Percentiles rank a stretch among this genome's conserved stretches.
phyloP scores from a whole-genome alignment of 1,139 yeast species.

The Hansenula anomala region DNA sequence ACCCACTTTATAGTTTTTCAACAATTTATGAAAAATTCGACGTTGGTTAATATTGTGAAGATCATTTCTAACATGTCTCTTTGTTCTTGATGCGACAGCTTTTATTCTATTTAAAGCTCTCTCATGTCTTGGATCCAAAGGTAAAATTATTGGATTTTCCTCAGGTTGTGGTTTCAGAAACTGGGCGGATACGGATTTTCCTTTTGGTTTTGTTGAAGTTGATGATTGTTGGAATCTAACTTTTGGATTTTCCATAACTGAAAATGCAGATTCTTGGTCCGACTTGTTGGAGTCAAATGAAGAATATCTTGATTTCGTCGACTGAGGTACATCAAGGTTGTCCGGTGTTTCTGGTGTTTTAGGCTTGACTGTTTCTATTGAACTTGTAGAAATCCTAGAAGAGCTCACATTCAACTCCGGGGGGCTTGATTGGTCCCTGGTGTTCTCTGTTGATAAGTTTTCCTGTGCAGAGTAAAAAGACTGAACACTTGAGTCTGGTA shows the following conservation, averaged over 20 bases:
- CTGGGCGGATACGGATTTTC: neutral
- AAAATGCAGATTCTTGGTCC: neutral
- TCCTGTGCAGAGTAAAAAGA: no score
- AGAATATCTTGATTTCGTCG: no score
- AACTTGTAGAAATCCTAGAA: no score
- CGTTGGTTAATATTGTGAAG: slow-evolving; percentile 5
- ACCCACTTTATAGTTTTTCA: slow-evolving; percentile 34
- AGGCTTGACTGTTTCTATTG: no score
- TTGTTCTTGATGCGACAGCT: slow-evolving; percentile 10
- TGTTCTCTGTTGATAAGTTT: no score
- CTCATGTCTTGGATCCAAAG: slow-evolving; percentile 6
- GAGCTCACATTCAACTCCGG: no score
- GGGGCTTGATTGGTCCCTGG: no score
- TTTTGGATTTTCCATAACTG: neutral
- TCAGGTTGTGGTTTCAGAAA: slow-evolving; percentile 13
- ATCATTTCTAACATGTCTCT: slow-evolving; percentile 7
- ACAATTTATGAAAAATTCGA: slow-evolving; percentile 11
- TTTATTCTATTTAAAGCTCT: slow-evolving; percentile 8
- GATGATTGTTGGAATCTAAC: neutral
- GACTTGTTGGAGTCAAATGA: no score
- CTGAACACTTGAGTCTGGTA: no score
- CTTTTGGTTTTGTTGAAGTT: neutral
- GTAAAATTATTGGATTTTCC: neutral
- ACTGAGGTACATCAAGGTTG: no score
- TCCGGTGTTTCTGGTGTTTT: no score